These are phyloP conservation scores for Pseudoscleropodium purum DNA, from an alignment of 225 moss, liverwort and hornwort genomes.

Conservation along the genomic window DNA sequence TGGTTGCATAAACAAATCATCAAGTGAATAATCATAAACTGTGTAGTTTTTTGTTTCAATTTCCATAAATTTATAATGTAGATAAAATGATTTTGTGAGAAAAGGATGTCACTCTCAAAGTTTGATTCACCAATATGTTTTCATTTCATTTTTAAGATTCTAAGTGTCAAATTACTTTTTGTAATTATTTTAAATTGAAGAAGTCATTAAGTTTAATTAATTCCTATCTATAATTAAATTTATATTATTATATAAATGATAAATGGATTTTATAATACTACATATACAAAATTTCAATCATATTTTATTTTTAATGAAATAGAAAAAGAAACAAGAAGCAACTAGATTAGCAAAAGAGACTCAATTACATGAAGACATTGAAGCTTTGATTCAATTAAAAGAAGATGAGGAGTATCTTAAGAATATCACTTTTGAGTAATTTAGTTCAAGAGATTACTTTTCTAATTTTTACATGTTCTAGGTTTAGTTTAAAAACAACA, in stretches of 20 bases:
- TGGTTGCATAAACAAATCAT: neutral
- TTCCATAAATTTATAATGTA: neutral
- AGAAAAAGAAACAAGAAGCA: conserved; percentile 4
- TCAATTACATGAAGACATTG: conserved; percentile 12
- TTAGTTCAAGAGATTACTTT: neutral
- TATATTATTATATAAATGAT: too few species aligned
- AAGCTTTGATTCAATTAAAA: conserved; percentile 25
- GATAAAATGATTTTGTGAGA: rapidly evolving
- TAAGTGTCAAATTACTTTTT: too few species aligned
- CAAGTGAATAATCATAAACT: neutral
- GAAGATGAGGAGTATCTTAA: conserved; percentile 17
- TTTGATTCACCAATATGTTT: neutral
- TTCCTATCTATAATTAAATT: too few species aligned
- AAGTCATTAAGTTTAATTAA: neutral
- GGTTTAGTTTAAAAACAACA: neutral
- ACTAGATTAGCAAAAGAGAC: neutral
- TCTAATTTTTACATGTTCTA: neutral
- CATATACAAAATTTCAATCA: too few species aligned
- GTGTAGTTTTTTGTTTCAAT: neutral
- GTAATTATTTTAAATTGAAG: too few species aligned
- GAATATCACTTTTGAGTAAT: neutral
- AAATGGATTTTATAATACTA: too few species aligned
- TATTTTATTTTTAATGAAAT: neutral
- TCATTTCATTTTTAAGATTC: neutral
- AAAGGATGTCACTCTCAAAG: rapidly evolving